A percentile compares a stretch with the other conserved stretches of the same genome.
phyloP scores from a whole-genome alignment of 2,329 filamentous ascomycete genomes.

The Tolypocladium ovalisporum region DNA sequence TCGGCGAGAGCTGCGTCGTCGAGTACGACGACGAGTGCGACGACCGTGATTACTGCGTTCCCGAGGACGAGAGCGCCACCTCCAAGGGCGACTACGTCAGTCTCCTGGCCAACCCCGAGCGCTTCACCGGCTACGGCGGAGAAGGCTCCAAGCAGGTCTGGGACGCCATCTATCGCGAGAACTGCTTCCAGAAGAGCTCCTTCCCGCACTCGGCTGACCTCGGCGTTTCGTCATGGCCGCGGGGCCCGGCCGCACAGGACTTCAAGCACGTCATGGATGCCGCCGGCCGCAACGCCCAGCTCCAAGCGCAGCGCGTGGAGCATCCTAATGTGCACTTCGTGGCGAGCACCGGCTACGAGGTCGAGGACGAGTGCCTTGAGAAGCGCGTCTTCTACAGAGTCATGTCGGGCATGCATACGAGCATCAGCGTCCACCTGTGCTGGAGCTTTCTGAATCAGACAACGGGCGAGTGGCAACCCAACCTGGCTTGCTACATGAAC shows the following conservation, averaged over 20 bases:
- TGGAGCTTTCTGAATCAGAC: constrained; percentile 94
- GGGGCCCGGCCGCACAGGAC: constrained; percentile 45
- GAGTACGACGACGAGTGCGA: constrained; percentile 98
- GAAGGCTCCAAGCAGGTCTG: constrained; percentile 81
- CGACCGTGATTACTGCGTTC: constrained; percentile 91
- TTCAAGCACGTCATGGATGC: constrained; percentile 51
- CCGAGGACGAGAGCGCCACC: constrained; percentile 79
- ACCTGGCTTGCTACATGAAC: constrained; percentile 76
- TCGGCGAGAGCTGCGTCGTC: constrained; percentile 91
- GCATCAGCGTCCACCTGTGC: constrained; percentile 92
- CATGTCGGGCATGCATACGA: constrained; percentile 95
- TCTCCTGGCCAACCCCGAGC: constrained; percentile 82
- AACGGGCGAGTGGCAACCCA: constrained; percentile 86
- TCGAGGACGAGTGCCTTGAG: constrained; percentile 88
- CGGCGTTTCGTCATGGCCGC: constrained; percentile 30
- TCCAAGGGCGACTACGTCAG: constrained; percentile 95
- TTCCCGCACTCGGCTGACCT: constrained; percentile 49
- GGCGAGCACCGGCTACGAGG: constrained; percentile 56
- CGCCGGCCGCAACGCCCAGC: constrained; percentile 47
- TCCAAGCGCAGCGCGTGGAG: constrained; percentile 37
- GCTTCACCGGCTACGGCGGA: constrained; percentile 89
- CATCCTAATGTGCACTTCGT: constrained; percentile 47
- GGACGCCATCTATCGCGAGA: constrained; percentile 94
- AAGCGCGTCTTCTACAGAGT: constrained; percentile 98
- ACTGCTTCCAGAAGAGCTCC: constrained; percentile 72